These are phyloP conservation scores for Mycena galericulata DNA, from an alignment of 768 basidiomycete genomes.

Conservation along the genomic window DNA sequence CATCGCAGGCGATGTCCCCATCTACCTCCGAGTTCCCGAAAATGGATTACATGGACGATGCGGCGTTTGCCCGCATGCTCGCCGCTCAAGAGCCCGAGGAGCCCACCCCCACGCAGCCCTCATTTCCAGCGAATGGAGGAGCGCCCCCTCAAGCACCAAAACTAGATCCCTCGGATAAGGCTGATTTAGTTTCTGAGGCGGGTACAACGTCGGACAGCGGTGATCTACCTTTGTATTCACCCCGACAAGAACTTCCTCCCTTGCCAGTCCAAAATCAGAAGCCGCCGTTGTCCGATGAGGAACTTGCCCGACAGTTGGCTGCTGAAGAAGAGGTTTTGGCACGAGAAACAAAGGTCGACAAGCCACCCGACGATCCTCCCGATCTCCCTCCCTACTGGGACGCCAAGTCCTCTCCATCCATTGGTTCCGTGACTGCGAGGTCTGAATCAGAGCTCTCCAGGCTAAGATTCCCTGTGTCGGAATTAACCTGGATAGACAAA, in stretches of 20 bases:
- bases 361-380: slow-evolving; percentile 23
- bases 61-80: slow-evolving; percentile 29
- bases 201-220: background rate
- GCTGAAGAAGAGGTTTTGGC: slow-evolving; percentile 32
- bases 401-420: background rate
- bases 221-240: slow-evolving; percentile 20
- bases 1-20: slow-evolving; percentile 19
- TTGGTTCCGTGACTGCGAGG: background rate
- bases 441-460: slow-evolving; percentile 36
- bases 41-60: slow-evolving; percentile 31
- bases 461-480: slow-evolving; percentile 27
- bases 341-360: slow-evolving; percentile 18
- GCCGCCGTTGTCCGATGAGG: slow-evolving; percentile 46
- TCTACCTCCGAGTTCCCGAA: slow-evolving; percentile 7
- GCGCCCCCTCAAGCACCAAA: background rate
- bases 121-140: slow-evolving; percentile 13
- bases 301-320: slow-evolving; percentile 40
- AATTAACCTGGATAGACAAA: slow-evolving; percentile 20
- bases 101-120: slow-evolving; percentile 27
- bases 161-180: slow-evolving; percentile 11
- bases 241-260: background rate
- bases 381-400: slow-evolving; percentile 14
- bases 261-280: slow-evolving; percentile 36
- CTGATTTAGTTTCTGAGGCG: too few relatives aligned
- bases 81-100: slow-evolving; percentile 27